A percentile compares a stretch with the other conserved stretches of the same genome.
These are phyloP conservation scores for Funneliformis caledonium DNA, from an alignment of 371 early-diverging fungal genomes.

Conservation along the genomic window DNA sequence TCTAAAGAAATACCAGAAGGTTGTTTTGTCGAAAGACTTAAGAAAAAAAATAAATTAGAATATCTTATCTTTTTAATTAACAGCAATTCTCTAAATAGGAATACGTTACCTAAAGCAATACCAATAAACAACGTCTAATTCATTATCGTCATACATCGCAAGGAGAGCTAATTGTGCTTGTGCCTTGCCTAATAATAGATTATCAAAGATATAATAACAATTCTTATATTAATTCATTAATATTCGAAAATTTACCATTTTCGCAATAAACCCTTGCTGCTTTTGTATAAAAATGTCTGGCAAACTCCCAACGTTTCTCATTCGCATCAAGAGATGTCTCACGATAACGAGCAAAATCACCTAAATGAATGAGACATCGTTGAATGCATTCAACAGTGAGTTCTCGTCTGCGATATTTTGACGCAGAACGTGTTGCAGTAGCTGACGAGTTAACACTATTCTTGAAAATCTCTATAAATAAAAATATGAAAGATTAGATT, in stretches of 20 bases:
- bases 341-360: constrained; percentile 52
- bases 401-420: constrained; percentile 37
- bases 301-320: constrained; percentile 40
- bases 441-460: constrained; percentile 1
- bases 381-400: constrained; percentile 49
- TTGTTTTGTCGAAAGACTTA: constrained; percentile 47
- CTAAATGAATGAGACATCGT: constrained; percentile 51
- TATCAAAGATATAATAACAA: constrained; percentile 1
- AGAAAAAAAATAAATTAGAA: neutral
- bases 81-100: no score
- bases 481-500: neutral
- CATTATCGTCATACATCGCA: constrained; percentile 47
- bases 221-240: neutral
- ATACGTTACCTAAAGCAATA: constrained; percentile 49
- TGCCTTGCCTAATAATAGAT: constrained; percentile 48
- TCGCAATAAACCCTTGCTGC: constrained; percentile 35
- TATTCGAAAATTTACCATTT: constrained; percentile 28
- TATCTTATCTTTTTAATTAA: neutral
- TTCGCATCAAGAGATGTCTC: constrained; percentile 40
- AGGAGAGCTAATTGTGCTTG: constrained; percentile 55
- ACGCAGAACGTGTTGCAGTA: neutral
- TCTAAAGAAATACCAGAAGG: constrained; percentile 46
- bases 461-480: constrained; percentile 14
- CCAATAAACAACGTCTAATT: constrained; percentile 53
- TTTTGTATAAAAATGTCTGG: constrained; percentile 33